These are phyloP conservation scores for Salix arbutifolia DNA, from an alignment of 345 rosid species.

Conservation along the genomic window DNA sequence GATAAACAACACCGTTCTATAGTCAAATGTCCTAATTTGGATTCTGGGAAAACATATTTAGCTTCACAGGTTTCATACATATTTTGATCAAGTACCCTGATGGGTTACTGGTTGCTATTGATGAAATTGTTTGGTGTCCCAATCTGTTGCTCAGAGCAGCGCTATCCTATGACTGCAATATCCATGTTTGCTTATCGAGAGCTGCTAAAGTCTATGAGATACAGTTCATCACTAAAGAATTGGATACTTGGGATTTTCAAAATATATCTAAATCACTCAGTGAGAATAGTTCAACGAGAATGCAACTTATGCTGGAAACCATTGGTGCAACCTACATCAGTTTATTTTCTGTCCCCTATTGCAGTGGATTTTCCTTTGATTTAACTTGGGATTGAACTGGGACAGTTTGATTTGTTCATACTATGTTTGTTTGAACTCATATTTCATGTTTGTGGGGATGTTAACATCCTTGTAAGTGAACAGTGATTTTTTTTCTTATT, in stretches of 20 bases:
- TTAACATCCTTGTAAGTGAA: neutral
- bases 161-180: too few species aligned
- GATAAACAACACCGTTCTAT: too few species aligned
- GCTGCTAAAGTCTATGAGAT: neutral
- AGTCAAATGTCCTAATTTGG: too few species aligned
- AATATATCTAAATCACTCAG: neutral
- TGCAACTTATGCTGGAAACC: neutral
- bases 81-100: too few species aligned
- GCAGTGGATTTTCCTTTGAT: neutral
- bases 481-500: neutral
- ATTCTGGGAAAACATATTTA: too few species aligned
- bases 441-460: neutral
- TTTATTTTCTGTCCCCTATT: neutral
- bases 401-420: neutral
- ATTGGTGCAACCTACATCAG: neutral
- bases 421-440: neutral
- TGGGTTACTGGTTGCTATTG: too few species aligned
- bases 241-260: conserved; percentile 2
- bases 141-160: too few species aligned
- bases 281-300: neutral
- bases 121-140: too few species aligned
- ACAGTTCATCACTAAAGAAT: neutral
- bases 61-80: too few species aligned
- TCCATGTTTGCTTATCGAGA: too few species aligned
- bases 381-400: neutral